phyloP scores from a whole-genome alignment of 345 rosid genomes.

The Hibiscus syriacus region DNA sequence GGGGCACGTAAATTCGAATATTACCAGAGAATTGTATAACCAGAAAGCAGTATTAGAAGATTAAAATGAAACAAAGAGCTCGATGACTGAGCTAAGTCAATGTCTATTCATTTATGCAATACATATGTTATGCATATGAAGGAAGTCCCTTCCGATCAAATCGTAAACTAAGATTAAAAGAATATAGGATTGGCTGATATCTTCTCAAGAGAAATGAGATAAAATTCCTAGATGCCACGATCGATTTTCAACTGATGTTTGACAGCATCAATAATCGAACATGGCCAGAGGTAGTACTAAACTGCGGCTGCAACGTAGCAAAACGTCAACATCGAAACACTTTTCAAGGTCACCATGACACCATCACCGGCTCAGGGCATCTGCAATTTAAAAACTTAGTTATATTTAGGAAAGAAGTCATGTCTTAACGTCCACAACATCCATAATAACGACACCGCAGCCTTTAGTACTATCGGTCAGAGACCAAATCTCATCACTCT shows the following conservation, averaged over 20 bases:
- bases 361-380: no score
- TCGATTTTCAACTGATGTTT: background rate
- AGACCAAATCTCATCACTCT: conserved; percentile 1
- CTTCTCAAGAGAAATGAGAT: background rate
- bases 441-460: no score
- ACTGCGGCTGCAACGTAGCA: no score
- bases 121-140: background rate
- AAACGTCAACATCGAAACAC: no score
- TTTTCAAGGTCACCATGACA: no score
- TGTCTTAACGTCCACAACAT: no score
- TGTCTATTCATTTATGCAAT: background rate
- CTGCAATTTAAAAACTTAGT: no score
- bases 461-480: no score
- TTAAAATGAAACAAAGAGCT: background rate
- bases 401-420: no score
- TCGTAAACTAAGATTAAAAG: background rate
- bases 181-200: background rate
- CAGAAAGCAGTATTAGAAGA: background rate
- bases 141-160: background rate
- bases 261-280: background rate
- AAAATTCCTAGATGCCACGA: background rate
- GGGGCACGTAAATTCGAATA: background rate
- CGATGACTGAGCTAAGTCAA: background rate
- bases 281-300: no score
- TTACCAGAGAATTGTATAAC: background rate